Evolutionary conservation across 192 early-diverging fungal species (phyloP).

Genomic region (Coemansia sp.): DNA sequence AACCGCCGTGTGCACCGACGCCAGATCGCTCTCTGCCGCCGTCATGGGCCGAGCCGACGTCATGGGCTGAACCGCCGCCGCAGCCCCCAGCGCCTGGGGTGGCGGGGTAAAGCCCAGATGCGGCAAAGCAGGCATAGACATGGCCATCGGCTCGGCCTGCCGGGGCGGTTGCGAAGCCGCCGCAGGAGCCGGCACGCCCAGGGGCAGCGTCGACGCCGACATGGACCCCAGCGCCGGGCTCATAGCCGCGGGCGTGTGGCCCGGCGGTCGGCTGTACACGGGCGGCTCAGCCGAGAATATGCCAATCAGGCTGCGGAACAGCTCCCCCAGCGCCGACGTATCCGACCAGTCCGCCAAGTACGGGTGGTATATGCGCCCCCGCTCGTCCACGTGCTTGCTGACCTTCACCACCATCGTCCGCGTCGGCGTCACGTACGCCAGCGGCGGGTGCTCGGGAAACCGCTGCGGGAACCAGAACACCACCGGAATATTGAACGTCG

Average conservation of each 20-base stretch:
- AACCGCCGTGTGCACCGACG: conserved; percentile 4
- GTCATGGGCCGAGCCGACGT: not conserved
- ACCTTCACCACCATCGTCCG: conserved; percentile 80
- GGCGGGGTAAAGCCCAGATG: not conserved
- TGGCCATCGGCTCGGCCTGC: not conserved
- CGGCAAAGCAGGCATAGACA: conserved; percentile 10
- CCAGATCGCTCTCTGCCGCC: conserved; percentile 21
- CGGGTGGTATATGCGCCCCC: conserved; percentile 80
- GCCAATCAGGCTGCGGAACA: conserved; percentile 33
- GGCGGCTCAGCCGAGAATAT: conserved; percentile 52
- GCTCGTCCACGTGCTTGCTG: conserved; percentile 80
- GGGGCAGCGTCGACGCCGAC: conserved; percentile 32
- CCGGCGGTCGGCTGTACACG: conserved; percentile 42
- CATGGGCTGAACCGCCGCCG: not conserved
- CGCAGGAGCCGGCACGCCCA: conserved; percentile 18
- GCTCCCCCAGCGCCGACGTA: conserved; percentile 27
- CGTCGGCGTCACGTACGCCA: conserved; percentile 87
- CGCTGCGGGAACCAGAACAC: conserved; percentile 82
- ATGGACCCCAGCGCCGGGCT: conserved; percentile 15
- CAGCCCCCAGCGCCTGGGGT: not conserved
- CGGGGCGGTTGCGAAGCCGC: not conserved
- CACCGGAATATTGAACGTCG: conserved; percentile 90
- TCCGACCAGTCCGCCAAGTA: conserved; percentile 74
- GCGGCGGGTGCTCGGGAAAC: conserved; percentile 80
- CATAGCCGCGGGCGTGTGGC: conserved; percentile 16